Base-by-base conservation (phyloP, 345 rosid species). In the Melaleuca quinquenervia region DNA sequence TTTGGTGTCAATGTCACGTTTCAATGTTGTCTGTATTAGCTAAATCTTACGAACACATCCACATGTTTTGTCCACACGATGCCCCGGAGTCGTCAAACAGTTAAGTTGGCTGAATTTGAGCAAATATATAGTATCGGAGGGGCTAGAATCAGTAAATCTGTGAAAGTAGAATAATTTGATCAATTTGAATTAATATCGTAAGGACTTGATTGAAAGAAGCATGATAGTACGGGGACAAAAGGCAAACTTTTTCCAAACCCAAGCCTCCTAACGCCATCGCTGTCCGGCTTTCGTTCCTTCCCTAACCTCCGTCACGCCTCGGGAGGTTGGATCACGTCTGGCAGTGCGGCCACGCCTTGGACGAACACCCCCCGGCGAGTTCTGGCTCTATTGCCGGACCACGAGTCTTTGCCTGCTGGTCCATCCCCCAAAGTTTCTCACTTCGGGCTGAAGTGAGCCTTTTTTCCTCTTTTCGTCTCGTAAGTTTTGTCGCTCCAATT, bases 21-120 rank as follows among this genome's bases (percentile, higher is more conserved):
- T 1, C 1, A 29, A 0, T 1, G 3, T 4, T 14, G 4, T 58
- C 32, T 14, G n/a, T n/a, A 12, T 26, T n/a, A 3, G 0, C 70
- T 58, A 58, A n/a, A 58, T 58, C 6, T 4, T 3, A 64, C 0
- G 6, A 29, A 64, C 76, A 64, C 76, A 15, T 3, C 22, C 44
- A 15, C 11, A 62, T 13, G 41, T 62, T 62, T 15, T 64, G 29
- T 64, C 45, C 45, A 29, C 24, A 3, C 16, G 44, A 41, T 16
- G 8, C 76, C 45, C 29, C 29, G 20, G 45, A 11, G 15, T 10
- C 22, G 7, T 64, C 76, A 15, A 32, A 18, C 1, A 5, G 7
- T 32, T 18, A 70, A 8, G 11, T 3, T 18, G 76, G 45, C 41
- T 16, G 24, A 16, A 8, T 64, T 64, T 4, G 36, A 64, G 16